phyloP scores from a whole-genome alignment of 768 basidiomycete genomes.

The Collybia mongolica region DNA sequence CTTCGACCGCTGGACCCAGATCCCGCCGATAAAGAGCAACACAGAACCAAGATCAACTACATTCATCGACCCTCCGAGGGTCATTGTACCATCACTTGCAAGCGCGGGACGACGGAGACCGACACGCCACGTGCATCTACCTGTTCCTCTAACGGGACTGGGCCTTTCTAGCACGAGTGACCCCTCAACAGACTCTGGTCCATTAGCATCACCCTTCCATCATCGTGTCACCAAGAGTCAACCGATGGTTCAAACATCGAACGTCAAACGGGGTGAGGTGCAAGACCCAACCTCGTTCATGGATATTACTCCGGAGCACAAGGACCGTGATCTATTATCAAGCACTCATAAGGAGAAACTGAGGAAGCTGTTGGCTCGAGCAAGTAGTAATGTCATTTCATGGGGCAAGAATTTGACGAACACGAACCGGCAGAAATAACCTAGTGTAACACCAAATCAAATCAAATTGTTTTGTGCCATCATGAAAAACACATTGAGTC shows the following conservation, averaged over 20 bases:
- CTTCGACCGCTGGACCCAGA: too few species aligned
- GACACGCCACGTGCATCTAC: slow-evolving; percentile 4
- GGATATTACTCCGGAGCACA: slow-evolving; percentile 31
- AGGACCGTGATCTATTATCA: neutral
- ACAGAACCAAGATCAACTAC: too few species aligned
- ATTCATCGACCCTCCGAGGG: too few species aligned
- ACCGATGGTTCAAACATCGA: neutral
- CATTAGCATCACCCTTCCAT: slow-evolving; percentile 11
- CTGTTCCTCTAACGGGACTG: slow-evolving; percentile 1
- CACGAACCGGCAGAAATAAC: too few species aligned
- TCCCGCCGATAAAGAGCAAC: too few species aligned
- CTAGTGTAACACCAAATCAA: too few species aligned
- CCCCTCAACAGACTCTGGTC: neutral
- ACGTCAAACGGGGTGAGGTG: neutral
- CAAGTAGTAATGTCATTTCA: slow-evolving; percentile 13
- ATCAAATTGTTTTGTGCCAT: too few species aligned
- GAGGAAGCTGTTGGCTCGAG: slow-evolving; percentile 16
- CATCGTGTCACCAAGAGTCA: slow-evolving; percentile 10
- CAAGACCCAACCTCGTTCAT: slow-evolving; percentile 32
- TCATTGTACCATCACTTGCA: slow-evolving; percentile 15
- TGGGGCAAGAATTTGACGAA: slow-evolving; percentile 16
- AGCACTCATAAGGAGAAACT: slow-evolving; percentile 5
- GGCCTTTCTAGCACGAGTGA: neutral
- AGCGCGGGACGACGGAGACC: slow-evolving; percentile 17
- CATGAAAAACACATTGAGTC: too few species aligned